Base-by-base conservation (phyloP, 1,284 basidiomycete genomes). In the Leccinum pachyderme region DNA sequence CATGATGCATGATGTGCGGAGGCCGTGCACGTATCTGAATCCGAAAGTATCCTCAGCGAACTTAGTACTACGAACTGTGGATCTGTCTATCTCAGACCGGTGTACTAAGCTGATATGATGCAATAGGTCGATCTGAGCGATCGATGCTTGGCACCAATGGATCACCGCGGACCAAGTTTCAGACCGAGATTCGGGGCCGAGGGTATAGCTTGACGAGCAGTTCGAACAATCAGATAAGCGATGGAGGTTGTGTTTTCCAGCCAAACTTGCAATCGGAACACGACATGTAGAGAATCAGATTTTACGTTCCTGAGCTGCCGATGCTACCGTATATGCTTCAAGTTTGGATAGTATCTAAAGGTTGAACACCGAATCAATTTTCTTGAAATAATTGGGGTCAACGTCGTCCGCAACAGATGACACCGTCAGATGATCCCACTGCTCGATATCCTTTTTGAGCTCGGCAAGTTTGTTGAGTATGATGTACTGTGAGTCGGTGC, bases 351-450 rank as follows among this genome's bases (percentile, higher is more conserved):
- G 13, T 37, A 9, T 8, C 27, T 49, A 58, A 13, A 35, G 29
- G 4, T 53, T 13, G 3, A 50, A 15, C 9, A 51, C 8, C 5
- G 3, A 5, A 3, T 24, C 6, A 13, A 64, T 33, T 28, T 53
- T 53, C 60, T 62, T 56, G 35, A 59, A 53, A 32, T 28, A 60
- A 11, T 37, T 7, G 11, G 62, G 63, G 29, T 66, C 61, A 7
- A 49, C 60, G 27, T 65, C 63, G 31, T 67, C 65, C 4, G 63
- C 63, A 22, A 65, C 65, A 1, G 63, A 45, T 12, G 63, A 65
- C 4, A 56, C n/a, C 2, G 54, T 52, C 12, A 67, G 12, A 7
- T 49, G 43, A 25, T 61, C 46, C 62, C 64, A 67, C 6, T 57
- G 18, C 5, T 67, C 53, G 3, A 61, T n/a, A 0, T 64, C 58